Percentiles rank a stretch among this genome's conserved stretches.
These are phyloP conservation scores for Boletus edulis DNA, from an alignment of 768 basidiomycete genomes.

Conservation along the genomic window DNA sequence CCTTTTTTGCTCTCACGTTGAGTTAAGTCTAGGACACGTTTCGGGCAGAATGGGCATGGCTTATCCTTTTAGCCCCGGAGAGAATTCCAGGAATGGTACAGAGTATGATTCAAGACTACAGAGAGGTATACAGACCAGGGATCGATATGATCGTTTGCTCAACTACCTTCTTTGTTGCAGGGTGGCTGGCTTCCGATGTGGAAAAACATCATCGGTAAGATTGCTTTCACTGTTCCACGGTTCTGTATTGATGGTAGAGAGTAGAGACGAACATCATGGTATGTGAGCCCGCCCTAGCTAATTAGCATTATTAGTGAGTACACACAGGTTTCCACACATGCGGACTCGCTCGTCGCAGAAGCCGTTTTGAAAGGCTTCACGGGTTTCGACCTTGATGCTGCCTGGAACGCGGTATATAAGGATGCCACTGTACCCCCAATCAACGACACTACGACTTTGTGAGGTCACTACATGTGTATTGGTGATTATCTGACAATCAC, in stretches of 20 bases:
- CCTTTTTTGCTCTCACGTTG: neutral
- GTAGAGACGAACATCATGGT: slow-evolving; percentile 84
- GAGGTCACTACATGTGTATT: slow-evolving; percentile 13
- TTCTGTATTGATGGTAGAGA: neutral
- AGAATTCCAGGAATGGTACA: slow-evolving; percentile 71
- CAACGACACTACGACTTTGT: slow-evolving; percentile 53
- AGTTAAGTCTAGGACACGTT: slow-evolving; percentile 62
- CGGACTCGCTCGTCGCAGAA: slow-evolving; percentile 74
- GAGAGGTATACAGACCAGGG: slow-evolving; percentile 43
- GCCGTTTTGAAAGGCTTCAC: slow-evolving; percentile 64
- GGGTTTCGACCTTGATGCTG: slow-evolving; percentile 60
- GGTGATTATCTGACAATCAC: neutral
- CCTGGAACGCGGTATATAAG: slow-evolving; percentile 75
- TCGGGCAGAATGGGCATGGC: slow-evolving; percentile 77
- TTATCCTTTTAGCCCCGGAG: slow-evolving; percentile 74
- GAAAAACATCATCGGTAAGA: slow-evolving; percentile 74
- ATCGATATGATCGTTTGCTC: neutral
- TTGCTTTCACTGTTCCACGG: neutral
- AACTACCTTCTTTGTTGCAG: slow-evolving; percentile 23
- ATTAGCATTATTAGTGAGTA: neutral
- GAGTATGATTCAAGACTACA: slow-evolving; percentile 79
- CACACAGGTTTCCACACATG: slow-evolving; percentile 68
- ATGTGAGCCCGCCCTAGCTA: neutral
- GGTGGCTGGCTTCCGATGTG: slow-evolving; percentile 89
- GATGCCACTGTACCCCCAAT: slow-evolving; percentile 64